phyloP scores from a whole-genome alignment of 305 asterid genomes.

The Nicotiana rustica region DNA sequence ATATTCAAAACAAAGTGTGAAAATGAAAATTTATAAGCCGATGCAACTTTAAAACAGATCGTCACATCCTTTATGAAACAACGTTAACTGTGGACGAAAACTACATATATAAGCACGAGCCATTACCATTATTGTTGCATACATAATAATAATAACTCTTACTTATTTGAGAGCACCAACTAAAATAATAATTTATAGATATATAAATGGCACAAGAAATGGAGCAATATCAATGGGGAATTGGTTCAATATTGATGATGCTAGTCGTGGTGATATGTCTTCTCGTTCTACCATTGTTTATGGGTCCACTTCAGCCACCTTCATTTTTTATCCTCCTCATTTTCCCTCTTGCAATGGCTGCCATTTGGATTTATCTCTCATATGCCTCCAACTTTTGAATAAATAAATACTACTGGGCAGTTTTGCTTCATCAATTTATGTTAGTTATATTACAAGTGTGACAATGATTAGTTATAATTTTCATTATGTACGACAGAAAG shows the following conservation, averaged over 20 bases:
- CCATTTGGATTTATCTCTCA: conserved; percentile 47
- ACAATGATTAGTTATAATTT: too few species aligned
- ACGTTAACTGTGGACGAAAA: neutral
- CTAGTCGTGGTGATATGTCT: conserved; percentile 44
- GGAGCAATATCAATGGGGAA: conserved; percentile 57
- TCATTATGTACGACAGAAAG: too few species aligned
- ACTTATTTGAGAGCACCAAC: too few species aligned
- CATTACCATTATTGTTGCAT: neutral
- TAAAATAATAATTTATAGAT: neutral
- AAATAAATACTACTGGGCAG: neutral
- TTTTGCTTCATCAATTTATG: neutral
- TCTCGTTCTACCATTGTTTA: conserved; percentile 52
- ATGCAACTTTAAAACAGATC: neutral
- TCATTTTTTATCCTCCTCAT: conserved; percentile 37
- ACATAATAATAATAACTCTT: neutral
- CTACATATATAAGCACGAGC: neutral
- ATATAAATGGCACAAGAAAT: neutral
- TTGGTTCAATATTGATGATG: conserved; percentile 57
- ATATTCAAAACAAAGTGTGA: neutral
- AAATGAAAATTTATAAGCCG: neutral
- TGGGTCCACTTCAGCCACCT: conserved; percentile 55
- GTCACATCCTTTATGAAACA: neutral
- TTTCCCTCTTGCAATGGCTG: conserved; percentile 50
- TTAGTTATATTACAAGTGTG: neutral
- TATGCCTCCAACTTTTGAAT: conserved; percentile 41